phyloP scores from a whole-genome alignment of 1,284 basidiomycete species.

The Bjerkandera adusta region DNA sequence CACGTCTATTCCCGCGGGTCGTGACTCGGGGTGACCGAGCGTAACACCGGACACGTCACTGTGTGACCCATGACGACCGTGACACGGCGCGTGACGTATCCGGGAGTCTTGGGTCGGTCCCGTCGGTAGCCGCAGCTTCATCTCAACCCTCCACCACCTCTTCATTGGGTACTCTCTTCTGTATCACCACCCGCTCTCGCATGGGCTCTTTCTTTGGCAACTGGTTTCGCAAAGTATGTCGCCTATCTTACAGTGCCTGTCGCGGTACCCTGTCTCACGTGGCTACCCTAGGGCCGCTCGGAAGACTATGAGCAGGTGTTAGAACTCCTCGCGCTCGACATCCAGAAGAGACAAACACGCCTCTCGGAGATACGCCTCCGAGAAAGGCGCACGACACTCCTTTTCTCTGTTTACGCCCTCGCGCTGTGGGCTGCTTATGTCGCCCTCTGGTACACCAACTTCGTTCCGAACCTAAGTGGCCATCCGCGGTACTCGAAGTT shows the following conservation, averaged over 20 bases:
- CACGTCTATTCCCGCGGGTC: too few relatives aligned
- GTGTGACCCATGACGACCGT: background rate
- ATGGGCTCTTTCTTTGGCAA: conserved; percentile 31
- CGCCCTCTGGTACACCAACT: conserved; percentile 76
- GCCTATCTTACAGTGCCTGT: background rate
- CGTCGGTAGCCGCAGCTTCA: background rate
- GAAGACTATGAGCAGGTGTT: conserved; percentile 76
- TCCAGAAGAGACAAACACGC: conserved; percentile 73
- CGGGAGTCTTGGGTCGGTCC: background rate
- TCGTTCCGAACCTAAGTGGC: conserved; percentile 46
- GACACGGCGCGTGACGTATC: conserved; percentile 9
- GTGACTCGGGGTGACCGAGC: background rate
- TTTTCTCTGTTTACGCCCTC: conserved; percentile 83
- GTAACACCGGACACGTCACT: conserved; percentile 2
- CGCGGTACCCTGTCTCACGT: background rate
- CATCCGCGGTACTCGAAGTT: conserved; percentile 35
- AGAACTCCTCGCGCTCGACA: conserved; percentile 59
- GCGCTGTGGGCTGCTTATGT: conserved; percentile 81
- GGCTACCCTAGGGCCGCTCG: conserved; percentile 33
- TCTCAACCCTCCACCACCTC: conserved; percentile 6
- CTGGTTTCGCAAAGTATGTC: conserved; percentile 33
- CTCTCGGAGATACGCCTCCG: conserved; percentile 88
- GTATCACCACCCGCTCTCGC: conserved; percentile 9
- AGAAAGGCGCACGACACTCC: conserved; percentile 78
- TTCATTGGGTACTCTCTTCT: conserved; percentile 3